Percentiles rank a stretch among this genome's conserved stretches.
These are phyloP conservation scores for Phytophthora cryptogea DNA, from an alignment of 352 stramenopile species.

Conservation along the genomic window DNA sequence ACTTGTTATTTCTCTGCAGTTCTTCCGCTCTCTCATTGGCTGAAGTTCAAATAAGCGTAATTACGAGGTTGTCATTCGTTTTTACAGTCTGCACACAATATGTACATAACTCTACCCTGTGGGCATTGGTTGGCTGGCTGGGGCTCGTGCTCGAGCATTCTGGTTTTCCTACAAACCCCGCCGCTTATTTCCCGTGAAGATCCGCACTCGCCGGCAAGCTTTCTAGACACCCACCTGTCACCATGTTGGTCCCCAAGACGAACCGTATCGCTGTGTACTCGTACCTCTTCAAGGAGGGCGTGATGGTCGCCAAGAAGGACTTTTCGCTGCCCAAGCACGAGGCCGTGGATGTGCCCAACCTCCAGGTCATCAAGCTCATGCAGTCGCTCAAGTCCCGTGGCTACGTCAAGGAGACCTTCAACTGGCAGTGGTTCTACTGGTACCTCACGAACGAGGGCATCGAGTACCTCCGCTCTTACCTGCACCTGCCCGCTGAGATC, in stretches of 20 bases:
- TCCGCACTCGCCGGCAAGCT: slow-evolving; percentile 91
- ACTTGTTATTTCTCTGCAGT: not conserved
- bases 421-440: slow-evolving; percentile 99
- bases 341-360: slow-evolving; percentile 98
- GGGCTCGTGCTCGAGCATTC: slow-evolving; percentile 36
- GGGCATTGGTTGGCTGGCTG: slow-evolving; percentile 42
- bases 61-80: slow-evolving; percentile 10
- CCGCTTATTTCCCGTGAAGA: slow-evolving; percentile 76
- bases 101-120: not conserved
- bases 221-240: slow-evolving; percentile 62
- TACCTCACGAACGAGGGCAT: slow-evolving; percentile 99
- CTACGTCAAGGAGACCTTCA: slow-evolving; percentile 99
- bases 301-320: slow-evolving; percentile 93
- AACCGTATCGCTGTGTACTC: slow-evolving; percentile 99
- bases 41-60: slow-evolving; percentile 17
- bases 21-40: slow-evolving; percentile 5
- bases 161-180: slow-evolving; percentile 56
- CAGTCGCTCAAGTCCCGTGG: slow-evolving; percentile 97
- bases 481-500: slow-evolving; percentile 98
- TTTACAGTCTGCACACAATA: slow-evolving; percentile 26
- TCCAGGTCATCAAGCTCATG: slow-evolving; percentile 98
- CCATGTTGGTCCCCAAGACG: slow-evolving; percentile 96
- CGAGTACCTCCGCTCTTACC: slow-evolving; percentile 98
- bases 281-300: slow-evolving; percentile 97
- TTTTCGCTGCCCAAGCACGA: slow-evolving; percentile 92